These are phyloP conservation scores for Saksenaea vasiformis DNA, from an alignment of 371 early-diverging fungal genomes.

Conservation along the genomic window DNA sequence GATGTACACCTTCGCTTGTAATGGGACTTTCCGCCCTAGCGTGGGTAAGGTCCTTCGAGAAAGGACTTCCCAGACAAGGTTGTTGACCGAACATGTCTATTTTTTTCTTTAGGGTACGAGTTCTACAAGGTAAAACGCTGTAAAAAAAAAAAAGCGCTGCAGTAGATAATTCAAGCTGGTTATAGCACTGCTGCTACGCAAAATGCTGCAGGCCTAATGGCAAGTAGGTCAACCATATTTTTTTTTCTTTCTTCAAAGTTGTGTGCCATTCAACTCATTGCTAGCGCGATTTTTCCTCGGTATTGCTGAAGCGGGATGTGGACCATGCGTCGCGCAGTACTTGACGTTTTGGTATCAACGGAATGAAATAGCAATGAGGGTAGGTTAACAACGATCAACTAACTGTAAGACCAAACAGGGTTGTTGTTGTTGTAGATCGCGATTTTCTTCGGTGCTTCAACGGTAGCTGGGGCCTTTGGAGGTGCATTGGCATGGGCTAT, in stretches of 20 bases:
- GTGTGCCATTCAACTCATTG: too few relatives aligned
- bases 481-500: slow-evolving; percentile 19
- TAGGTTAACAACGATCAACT: neutral
- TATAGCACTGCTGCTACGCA: neutral
- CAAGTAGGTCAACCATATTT: neutral
- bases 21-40: neutral
- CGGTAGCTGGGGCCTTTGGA: slow-evolving; percentile 29
- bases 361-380: slow-evolving; percentile 14
- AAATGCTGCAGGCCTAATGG: neutral
- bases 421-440: slow-evolving; percentile 2
- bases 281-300: slow-evolving; percentile 16
- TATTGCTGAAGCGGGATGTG: slow-evolving; percentile 9
- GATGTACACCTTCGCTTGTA: slow-evolving; percentile 9
- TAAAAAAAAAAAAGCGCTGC: too few relatives aligned
- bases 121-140: slow-evolving; percentile 9
- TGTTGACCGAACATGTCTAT: too few relatives aligned
- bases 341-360: slow-evolving; percentile 19
- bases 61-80: too few relatives aligned
- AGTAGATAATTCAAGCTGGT: too few relatives aligned
- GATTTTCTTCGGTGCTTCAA: slow-evolving; percentile 20
- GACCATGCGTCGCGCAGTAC: slow-evolving; percentile 9
- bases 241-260: neutral
- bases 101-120: slow-evolving; percentile 13
- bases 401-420: too few relatives aligned
- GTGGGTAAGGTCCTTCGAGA: too few relatives aligned